Conservation (phyloP, 2,329 filamentous ascomycete genomes). For the Talaromyces piceae region DNA sequence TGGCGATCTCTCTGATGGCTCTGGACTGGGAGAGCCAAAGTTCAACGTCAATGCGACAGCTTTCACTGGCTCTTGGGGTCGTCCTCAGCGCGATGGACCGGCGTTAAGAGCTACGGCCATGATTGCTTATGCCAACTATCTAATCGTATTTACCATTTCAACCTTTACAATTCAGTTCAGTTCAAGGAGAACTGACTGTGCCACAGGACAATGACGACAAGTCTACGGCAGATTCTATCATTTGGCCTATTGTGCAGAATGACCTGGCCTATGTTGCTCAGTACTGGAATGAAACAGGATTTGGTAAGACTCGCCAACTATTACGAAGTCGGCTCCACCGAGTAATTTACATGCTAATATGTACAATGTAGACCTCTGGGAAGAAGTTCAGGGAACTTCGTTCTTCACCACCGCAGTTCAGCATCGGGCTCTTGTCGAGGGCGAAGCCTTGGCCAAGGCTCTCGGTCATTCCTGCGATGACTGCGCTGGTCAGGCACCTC, state of each 20-base stretch:
- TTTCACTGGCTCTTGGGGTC: conserved; percentile 63
- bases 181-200: neutral
- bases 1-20: conserved; percentile 42
- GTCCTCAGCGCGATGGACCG: conserved; percentile 55
- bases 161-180: too few relatives aligned
- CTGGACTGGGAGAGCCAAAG: conserved; percentile 63
- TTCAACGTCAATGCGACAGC: conserved; percentile 56
- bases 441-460: conserved; percentile 54
- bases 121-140: conserved; percentile 51
- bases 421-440: conserved; percentile 55
- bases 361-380: conserved; percentile 55
- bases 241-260: conserved; percentile 69
- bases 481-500: conserved; percentile 59
- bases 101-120: conserved; percentile 27
- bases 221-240: conserved; percentile 45
- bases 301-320: conserved; percentile 31
- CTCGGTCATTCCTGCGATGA: conserved; percentile 56
- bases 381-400: conserved; percentile 66
- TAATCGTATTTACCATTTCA: conserved; percentile 46
- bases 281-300: conserved; percentile 59
- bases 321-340: neutral
- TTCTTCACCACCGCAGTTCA: conserved; percentile 69
- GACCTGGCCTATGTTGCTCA: conserved; percentile 67
- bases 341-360: neutral
- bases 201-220: conserved; percentile 44